Conservation (phyloP, 768 basidiomycete genomes). For the Heimioporus sp. region DNA sequence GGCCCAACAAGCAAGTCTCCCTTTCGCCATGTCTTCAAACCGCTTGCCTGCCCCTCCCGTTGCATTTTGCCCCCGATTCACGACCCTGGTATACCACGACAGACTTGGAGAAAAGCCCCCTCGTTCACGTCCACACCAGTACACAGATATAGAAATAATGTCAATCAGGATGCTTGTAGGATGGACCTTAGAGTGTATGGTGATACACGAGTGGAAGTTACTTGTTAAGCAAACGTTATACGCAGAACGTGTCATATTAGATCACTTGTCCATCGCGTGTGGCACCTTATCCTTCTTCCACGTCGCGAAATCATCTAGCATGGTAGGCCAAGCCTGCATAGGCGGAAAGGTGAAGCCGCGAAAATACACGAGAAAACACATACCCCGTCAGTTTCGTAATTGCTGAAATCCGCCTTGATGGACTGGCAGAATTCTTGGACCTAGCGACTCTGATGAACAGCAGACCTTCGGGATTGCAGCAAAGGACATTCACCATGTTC, state of each 20-base stretch:
- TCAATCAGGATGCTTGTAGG: background rate
- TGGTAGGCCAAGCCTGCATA: slow-evolving; percentile 75
- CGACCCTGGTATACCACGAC: background rate
- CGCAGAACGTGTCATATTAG: slow-evolving; percentile 6
- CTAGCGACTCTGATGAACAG: slow-evolving; percentile 34
- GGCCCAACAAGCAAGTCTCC: slow-evolving; percentile 10
- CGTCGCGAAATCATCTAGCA: slow-evolving; percentile 73
- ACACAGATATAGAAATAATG: background rate
- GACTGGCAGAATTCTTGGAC: slow-evolving; percentile 75
- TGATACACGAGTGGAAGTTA: background rate
- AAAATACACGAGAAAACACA: slow-evolving; percentile 21
- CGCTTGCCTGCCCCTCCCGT: slow-evolving; percentile 8
- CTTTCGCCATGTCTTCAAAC: slow-evolving; percentile 21
- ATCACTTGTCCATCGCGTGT: slow-evolving; percentile 6
- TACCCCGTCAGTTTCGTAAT: slow-evolving; percentile 78
- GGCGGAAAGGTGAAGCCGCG: background rate
- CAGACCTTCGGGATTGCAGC: background rate
- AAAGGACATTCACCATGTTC: slow-evolving; percentile 60
- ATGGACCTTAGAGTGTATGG: too few species aligned
- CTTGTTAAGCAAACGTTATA: slow-evolving; percentile 16
- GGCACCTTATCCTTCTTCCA: slow-evolving; percentile 49
- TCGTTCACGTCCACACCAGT: background rate
- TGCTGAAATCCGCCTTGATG: slow-evolving; percentile 54
- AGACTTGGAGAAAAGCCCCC: background rate
- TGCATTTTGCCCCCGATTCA: slow-evolving; percentile 23